Percentiles rank a stretch among this genome's conserved stretches.
Evolutionary conservation across 306 rosid species (phyloP).

Genomic region (Trichosanthes truncata): DNA sequence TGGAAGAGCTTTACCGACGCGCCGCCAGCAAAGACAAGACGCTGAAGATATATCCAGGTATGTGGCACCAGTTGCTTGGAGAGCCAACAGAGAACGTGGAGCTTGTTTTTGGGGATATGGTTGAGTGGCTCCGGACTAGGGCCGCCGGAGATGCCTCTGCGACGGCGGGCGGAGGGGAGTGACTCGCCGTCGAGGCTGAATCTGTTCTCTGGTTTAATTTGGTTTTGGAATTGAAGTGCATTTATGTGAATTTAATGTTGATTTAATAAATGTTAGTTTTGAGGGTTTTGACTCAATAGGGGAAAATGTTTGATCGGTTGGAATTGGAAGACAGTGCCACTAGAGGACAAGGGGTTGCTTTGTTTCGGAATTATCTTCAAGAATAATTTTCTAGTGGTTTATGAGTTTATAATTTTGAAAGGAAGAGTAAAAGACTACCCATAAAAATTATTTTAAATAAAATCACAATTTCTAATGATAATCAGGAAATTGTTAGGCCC

Average conservation of each 20-base stretch:
- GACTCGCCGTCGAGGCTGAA: neutral
- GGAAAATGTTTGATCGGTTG: no score
- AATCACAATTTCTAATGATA: neutral
- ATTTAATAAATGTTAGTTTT: no score
- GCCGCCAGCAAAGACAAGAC: slow-evolving; percentile 79
- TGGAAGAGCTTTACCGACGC: slow-evolving; percentile 50
- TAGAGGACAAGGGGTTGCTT: neutral
- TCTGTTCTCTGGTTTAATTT: neutral
- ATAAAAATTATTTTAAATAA: no score
- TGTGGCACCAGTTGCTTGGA: slow-evolving; percentile 91
- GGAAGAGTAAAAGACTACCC: no score
- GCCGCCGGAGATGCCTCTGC: neutral
- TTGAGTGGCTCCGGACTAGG: slow-evolving; percentile 50
- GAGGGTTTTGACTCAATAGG: no score
- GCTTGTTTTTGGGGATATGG: slow-evolving; percentile 60
- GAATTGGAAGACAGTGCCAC: no score
- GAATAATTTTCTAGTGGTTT: no score
- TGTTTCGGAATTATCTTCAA: no score
- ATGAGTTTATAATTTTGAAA: no score
- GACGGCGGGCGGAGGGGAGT: neutral
- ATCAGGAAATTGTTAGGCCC: no score
- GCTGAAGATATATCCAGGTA: slow-evolving; percentile 51
- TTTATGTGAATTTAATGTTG: no score
- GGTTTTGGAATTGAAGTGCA: no score
- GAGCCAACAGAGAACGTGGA: slow-evolving; percentile 54